These are phyloP conservation scores for Tetrahymena thermophila DNA, from an alignment of 73 alveolate species.

Conservation along the genomic window DNA sequence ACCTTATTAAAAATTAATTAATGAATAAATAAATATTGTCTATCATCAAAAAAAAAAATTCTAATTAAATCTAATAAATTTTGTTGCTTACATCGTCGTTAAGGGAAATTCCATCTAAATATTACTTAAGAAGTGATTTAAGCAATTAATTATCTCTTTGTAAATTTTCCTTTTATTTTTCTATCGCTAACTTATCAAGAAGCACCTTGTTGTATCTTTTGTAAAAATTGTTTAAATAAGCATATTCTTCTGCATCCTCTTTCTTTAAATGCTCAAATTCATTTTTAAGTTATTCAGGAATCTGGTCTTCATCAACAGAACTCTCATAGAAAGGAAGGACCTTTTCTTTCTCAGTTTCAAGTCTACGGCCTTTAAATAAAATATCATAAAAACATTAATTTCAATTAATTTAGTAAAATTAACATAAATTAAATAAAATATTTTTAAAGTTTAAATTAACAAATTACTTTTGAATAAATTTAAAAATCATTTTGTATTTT, in stretches of 20 bases:
- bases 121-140: slow-evolving; percentile 87
- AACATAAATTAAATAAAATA: not conserved
- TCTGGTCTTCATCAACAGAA: slow-evolving; percentile 74
- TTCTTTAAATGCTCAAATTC: slow-evolving; percentile 83
- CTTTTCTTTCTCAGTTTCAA: slow-evolving; percentile 96
- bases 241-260: slow-evolving; percentile 84
- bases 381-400: not conserved
- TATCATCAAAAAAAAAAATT: not conserved
- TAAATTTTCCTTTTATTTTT: slow-evolving; percentile 88
- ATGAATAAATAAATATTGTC: not conserved
- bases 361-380: slow-evolving; percentile 49
- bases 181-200: slow-evolving; percentile 92
- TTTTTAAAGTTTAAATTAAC: too few relatives aligned
- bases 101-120: slow-evolving; percentile 94
- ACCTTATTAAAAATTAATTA: not conserved
- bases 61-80: not conserved
- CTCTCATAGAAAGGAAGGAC: slow-evolving; percentile 92
- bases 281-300: slow-evolving; percentile 69
- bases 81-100: slow-evolving; percentile 82
- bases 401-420: not conserved
- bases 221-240: slow-evolving; percentile 86
- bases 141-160: slow-evolving; percentile 90
- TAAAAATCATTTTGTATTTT: too few relatives aligned
- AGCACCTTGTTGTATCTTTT: slow-evolving; percentile 89
- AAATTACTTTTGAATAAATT: too few relatives aligned